These are phyloP conservation scores for Diaporthe citriasiana DNA, from an alignment of 2,329 filamentous ascomycete species.

Conservation along the genomic window DNA sequence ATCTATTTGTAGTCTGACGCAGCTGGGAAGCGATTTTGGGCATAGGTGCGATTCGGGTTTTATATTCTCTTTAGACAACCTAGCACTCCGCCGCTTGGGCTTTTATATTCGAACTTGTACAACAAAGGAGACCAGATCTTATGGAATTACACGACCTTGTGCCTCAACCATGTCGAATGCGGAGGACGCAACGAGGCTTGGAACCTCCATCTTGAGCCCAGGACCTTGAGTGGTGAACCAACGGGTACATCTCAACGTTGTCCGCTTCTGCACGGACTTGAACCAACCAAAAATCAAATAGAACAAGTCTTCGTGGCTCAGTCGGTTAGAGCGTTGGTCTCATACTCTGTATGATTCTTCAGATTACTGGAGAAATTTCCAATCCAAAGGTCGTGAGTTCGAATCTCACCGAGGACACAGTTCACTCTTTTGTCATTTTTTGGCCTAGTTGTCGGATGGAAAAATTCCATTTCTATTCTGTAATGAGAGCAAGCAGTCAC, in stretches of 20 bases:
- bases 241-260: fast-evolving
- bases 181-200: too few species aligned
- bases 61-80: background rate
- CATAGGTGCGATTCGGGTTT: background rate
- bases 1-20: background rate
- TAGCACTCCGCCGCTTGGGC: background rate
- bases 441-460: background rate
- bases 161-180: too few species aligned
- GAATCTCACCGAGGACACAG: conserved; percentile 40
- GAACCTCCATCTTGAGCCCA: background rate
- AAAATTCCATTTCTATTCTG: background rate
- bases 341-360: conserved; percentile 46
- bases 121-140: background rate
- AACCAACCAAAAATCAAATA: fast-evolving
- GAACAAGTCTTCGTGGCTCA: conserved; percentile 51
- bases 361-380: conserved; percentile 39
- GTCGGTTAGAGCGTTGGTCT: conserved; percentile 57
- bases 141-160: background rate
- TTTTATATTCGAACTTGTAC: background rate
- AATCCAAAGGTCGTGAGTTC: conserved; percentile 52
- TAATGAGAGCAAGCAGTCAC: background rate
- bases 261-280: fast-evolving
- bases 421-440: background rate
- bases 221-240: background rate
- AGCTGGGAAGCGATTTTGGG: background rate